phyloP scores from a whole-genome alignment of 495 filamentous ascomycete genomes.

The Penicillium silybi region DNA sequence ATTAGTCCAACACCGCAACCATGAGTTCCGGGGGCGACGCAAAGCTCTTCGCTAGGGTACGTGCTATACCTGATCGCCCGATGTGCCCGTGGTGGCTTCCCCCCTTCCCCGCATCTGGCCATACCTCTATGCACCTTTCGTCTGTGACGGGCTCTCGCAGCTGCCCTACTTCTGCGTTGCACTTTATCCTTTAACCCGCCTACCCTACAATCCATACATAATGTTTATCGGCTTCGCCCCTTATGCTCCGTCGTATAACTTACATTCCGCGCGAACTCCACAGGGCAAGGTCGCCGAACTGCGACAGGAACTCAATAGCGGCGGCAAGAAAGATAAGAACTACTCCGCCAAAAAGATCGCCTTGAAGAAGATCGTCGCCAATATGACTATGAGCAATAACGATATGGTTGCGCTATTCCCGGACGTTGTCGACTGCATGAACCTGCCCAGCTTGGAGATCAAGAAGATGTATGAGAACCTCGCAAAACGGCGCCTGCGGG shows the following conservation, averaged over 20 bases:
- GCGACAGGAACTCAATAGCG: constrained; percentile 86
- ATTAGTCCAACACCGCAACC: constrained; percentile 21
- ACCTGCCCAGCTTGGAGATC: constrained; percentile 89
- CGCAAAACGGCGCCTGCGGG: neutral
- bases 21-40: constrained; percentile 92
- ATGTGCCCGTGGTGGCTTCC: constrained; percentile 9
- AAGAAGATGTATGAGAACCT: constrained; percentile 82
- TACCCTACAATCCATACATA: constrained; percentile 11
- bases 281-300: constrained; percentile 99
- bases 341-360: constrained; percentile 95
- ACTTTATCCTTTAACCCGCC: constrained; percentile 1
- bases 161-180: constrained; percentile 1
- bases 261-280: constrained; percentile 36
- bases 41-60: constrained; percentile 98
- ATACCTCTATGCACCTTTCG: constrained; percentile 7
- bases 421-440: constrained; percentile 93
- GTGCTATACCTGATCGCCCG: constrained; percentile 37
- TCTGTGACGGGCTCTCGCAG: neutral
- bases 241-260: constrained; percentile 30
- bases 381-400: constrained; percentile 99
- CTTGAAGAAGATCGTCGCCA: constrained; percentile 98
- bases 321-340: constrained; percentile 98
- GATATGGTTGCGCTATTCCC: constrained; percentile 98
- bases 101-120: constrained; percentile 21
- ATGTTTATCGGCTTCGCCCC: constrained; percentile 34